Conservation (phyloP, 2,329 filamentous ascomycete genomes). For the Zarea fungicola region DNA sequence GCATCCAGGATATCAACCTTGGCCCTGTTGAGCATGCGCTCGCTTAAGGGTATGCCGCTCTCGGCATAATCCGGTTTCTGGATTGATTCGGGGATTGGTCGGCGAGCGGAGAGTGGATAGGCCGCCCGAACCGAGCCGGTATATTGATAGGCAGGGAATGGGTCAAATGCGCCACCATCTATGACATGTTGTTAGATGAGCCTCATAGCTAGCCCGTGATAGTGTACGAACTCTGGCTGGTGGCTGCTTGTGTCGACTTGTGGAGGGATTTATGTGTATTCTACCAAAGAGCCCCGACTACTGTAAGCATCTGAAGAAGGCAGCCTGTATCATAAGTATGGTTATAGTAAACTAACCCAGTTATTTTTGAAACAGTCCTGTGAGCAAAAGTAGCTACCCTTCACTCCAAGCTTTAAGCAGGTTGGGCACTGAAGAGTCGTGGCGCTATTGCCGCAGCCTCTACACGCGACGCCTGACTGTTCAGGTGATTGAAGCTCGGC, state of each 20-base stretch:
- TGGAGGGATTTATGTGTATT: constrained; percentile 64
- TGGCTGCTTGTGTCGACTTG: constrained; percentile 57
- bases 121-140: constrained; percentile 78
- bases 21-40: constrained; percentile 60
- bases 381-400: constrained; percentile 93
- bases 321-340: neutral
- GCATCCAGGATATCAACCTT: constrained; percentile 79
- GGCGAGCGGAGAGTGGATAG: constrained; percentile 71
- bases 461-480: neutral
- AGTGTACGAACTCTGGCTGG: neutral
- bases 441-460: constrained; percentile 79
- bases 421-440: constrained; percentile 87
- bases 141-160: constrained; percentile 81
- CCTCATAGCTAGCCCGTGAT: constrained; percentile 66
- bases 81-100: constrained; percentile 74
- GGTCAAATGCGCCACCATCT: constrained; percentile 78
- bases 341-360: constrained; percentile 64
- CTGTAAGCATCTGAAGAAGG: neutral
- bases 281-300: constrained; percentile 39
- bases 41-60: constrained; percentile 67
- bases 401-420: constrained; percentile 80
- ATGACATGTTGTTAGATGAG: constrained; percentile 78
- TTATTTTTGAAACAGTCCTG: constrained; percentile 99
- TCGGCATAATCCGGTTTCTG: constrained; percentile 80
- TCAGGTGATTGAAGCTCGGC: too few species aligned